Evolutionary conservation across 345 rosid species (phyloP).

Genomic region (Fremontodendron californicum): DNA sequence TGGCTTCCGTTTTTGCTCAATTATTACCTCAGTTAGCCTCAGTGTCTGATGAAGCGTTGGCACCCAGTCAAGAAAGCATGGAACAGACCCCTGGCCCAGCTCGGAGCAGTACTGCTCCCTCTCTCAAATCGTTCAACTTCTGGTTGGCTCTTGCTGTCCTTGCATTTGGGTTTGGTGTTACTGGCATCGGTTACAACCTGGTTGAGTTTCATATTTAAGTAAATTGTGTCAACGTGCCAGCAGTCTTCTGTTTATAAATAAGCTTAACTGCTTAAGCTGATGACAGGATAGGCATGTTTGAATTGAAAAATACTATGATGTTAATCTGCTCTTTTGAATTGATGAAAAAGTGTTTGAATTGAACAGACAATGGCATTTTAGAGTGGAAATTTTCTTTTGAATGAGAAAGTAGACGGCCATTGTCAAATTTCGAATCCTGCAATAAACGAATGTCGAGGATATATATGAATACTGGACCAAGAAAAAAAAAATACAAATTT

Average conservation of each 20-base stretch:
- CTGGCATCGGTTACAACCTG: not conserved
- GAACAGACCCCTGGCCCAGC: not conserved
- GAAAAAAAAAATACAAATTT: too few relatives aligned
- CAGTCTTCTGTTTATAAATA: not conserved
- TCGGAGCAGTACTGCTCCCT: not conserved
- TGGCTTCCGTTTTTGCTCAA: not conserved
- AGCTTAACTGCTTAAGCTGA: constrained; percentile 1
- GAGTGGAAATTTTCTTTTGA: too few relatives aligned
- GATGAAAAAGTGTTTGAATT: not conserved
- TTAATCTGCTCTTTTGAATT: not conserved
- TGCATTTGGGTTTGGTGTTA: not conserved
- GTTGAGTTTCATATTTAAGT: not conserved
- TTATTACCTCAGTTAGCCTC: not conserved
- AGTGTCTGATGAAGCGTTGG: not conserved
- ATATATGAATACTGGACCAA: too few relatives aligned
- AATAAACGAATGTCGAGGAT: too few relatives aligned
- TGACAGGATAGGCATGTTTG: not conserved
- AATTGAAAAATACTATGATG: not conserved
- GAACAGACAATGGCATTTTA: too few relatives aligned
- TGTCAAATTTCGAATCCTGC: too few relatives aligned
- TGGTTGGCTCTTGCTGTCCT: constrained; percentile 4
- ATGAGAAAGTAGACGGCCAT: too few relatives aligned
- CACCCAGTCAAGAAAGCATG: not conserved
- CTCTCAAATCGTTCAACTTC: not conserved
- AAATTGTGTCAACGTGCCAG: not conserved